Evolutionary conservation across 2,329 filamentous ascomycete genomes (phyloP), one percentile per base, ranked within the genome.

Genomic region (Colletotrichum spaethianum): DNA sequence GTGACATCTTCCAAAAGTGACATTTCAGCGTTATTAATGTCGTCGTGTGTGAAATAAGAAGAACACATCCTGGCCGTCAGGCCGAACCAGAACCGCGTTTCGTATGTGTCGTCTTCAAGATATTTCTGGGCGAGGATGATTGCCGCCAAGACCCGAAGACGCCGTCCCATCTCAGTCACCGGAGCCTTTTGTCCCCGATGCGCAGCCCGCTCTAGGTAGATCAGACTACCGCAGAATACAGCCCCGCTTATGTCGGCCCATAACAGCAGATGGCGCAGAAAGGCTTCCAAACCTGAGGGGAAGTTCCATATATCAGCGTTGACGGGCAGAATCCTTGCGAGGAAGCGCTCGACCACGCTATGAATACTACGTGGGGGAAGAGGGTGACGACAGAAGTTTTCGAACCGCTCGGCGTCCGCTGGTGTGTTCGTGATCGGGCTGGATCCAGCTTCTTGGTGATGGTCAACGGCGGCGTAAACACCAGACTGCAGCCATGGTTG

Each of bases 101-200:
- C 28, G 20, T 65, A 38, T 26, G 40, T 57, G 50, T 26, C 28
- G 16, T 63, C 18, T 55, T 63, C 38, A 7, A 65, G 12, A 7
- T 65, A 48, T 56, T 65, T 65, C 40, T 12, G n/a, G 28, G 52
- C 38, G 20, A 65, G 36, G 20, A 65, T 57, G 5, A 65, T 56
- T 18, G 38, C 48, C n/a, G 28, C 38, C 33, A 33, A 33, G 33
- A 33, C 33, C 33, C 33, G 33, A 33, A 33, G 33, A 33, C 33
- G 33, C 33, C 33, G 33, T 2, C 33, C 33, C 33, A 33, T 33
- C 33, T 33, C 33, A 33, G 33, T 33, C 33, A 33, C 2, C 33
- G 33, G 33, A 33, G 33, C 2, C 33, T 33, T 33, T 33, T 33
- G 33, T 3, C 33, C 33, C 33, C 33, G 33, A 3, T 33, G 33